Evolutionary conservation across 179 eudicot genomes (phyloP), one percentile per base, ranked within the genome.

Genomic region (Heliamphora pulchella): DNA sequence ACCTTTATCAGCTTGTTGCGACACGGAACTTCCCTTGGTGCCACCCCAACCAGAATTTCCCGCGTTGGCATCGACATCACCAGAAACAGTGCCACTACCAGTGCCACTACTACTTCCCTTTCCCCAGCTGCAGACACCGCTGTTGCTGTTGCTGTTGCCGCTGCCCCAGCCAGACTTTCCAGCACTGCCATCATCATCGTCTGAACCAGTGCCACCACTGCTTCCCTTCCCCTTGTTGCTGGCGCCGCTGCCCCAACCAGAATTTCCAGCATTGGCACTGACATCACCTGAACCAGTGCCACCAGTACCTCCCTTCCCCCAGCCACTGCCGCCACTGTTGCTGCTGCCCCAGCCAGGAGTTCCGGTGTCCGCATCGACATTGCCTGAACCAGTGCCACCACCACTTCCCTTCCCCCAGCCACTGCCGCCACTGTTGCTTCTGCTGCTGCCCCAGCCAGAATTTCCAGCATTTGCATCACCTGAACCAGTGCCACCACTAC

Each of bases 1-100:
- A 66, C 72, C 48, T 14, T 43, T 50, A 6, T 54, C 82, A 80
- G 75, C 59, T 39, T 78, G 66, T 13, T 67, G 62, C 51, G 13
- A 76, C 11, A 2, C 68, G 11, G 79, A 69, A 59, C 76, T 70
- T 68, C 54, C 74, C 39, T 53, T 65, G 46, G 66, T 70, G 63
- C 75, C 77, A 39, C 80, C 78, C 73, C 87, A 71, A 9, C 77
- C 78, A 75, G 78, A 41, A 75, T 43, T 58, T 13, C 78, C 78
- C 58, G 53, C 78, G 39, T 43, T 47, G 7, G 77, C 77, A 74
- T 53, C 62, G 4, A 8, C 22, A 58, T 17, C 66, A 76, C 63
- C 77, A 1, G 62, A 54, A 20, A 46, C 77, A 74, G 44, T 18
- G 20, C 61, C 61, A 22, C 64, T 64, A 54, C 18, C 74, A 41